Evolutionary conservation across 1,284 basidiomycete genomes (phyloP).

Genomic region (Meira nashicola): DNA sequence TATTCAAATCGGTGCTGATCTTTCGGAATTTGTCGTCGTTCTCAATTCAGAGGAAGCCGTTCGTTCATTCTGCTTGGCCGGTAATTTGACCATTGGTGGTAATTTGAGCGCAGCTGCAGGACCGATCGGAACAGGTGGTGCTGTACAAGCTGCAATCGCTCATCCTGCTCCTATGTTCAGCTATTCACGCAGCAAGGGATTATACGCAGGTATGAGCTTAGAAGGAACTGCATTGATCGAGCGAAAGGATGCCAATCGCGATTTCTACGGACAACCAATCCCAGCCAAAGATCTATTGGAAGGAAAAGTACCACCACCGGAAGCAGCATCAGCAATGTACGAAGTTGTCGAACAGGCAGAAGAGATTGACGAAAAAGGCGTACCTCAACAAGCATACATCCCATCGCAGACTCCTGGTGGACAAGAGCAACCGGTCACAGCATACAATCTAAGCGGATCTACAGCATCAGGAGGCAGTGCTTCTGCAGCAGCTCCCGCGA

Average conservation of each 20-base stretch:
- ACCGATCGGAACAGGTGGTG: slow-evolving; percentile 90
- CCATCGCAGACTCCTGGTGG: slow-evolving; percentile 59
- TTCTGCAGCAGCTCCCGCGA: slow-evolving; percentile 8
- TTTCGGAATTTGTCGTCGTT: slow-evolving; percentile 68
- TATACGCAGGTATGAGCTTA: slow-evolving; percentile 89
- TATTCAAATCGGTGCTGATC: slow-evolving; percentile 67
- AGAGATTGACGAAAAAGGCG: slow-evolving; percentile 60
- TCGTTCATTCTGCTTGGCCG: slow-evolving; percentile 85
- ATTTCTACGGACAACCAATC: slow-evolving; percentile 89
- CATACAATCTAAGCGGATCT: slow-evolving; percentile 15
- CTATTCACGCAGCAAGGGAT: slow-evolving; percentile 88
- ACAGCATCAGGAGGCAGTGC: not conserved
- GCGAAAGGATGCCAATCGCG: slow-evolving; percentile 69
- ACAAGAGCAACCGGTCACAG: slow-evolving; percentile 10
- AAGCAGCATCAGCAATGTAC: slow-evolving; percentile 86
- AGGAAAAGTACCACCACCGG: slow-evolving; percentile 89
- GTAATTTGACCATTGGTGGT: slow-evolving; percentile 88
- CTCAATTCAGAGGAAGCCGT: slow-evolving; percentile 96
- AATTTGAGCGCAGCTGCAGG: slow-evolving; percentile 46
- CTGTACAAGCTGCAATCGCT: slow-evolving; percentile 76
- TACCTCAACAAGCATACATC: slow-evolving; percentile 76
- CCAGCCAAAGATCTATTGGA: slow-evolving; percentile 83
- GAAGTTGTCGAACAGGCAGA: slow-evolving; percentile 79
- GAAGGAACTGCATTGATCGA: slow-evolving; percentile 94
- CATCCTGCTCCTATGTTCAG: slow-evolving; percentile 96